phyloP scores from a whole-genome alignment of 805 yeast genomes.

The Candida cerambycidarum region DNA sequence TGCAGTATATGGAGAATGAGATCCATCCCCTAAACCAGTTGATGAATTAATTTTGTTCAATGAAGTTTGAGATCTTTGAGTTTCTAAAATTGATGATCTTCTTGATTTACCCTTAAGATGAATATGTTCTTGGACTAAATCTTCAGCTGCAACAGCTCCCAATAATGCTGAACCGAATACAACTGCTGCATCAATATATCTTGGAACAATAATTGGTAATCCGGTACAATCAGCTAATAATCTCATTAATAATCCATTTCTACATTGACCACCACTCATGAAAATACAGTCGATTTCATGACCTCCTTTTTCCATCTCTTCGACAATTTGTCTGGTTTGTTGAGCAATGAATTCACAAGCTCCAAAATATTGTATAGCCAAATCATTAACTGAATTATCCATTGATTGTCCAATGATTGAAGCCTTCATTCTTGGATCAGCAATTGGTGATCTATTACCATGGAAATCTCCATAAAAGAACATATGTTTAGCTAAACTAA shows the following conservation, averaged over 20 bases:
- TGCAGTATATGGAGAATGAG: conserved; percentile 72
- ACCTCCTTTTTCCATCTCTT: conserved; percentile 77
- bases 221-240: conserved; percentile 92
- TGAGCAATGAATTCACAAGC: conserved; percentile 98
- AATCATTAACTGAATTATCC: conserved; percentile 81
- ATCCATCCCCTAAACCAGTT: conserved; percentile 21
- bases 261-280: conserved; percentile 96
- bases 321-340: conserved; percentile 94
- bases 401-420: conserved; percentile 88
- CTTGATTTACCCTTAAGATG: conserved; percentile 33
- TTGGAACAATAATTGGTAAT: conserved; percentile 86
- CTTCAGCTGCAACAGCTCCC: conserved; percentile 91
- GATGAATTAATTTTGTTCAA: conserved; percentile 19
- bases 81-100: conserved; percentile 31
- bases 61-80: conserved; percentile 31
- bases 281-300: conserved; percentile 74
- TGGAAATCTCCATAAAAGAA: conserved; percentile 96
- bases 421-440: conserved; percentile 92
- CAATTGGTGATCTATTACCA: conserved; percentile 97
- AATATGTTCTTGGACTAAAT: conserved; percentile 44
- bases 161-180: conserved; percentile 93
- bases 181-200: conserved; percentile 95
- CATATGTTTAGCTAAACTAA: conserved; percentile 75
- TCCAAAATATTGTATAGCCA: conserved; percentile 83
- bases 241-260: conserved; percentile 86